A percentile compares a stretch with the other conserved stretches of the same genome.
Evolutionary conservation across 768 basidiomycete genomes (phyloP).

Genomic region (Chiua virens): DNA sequence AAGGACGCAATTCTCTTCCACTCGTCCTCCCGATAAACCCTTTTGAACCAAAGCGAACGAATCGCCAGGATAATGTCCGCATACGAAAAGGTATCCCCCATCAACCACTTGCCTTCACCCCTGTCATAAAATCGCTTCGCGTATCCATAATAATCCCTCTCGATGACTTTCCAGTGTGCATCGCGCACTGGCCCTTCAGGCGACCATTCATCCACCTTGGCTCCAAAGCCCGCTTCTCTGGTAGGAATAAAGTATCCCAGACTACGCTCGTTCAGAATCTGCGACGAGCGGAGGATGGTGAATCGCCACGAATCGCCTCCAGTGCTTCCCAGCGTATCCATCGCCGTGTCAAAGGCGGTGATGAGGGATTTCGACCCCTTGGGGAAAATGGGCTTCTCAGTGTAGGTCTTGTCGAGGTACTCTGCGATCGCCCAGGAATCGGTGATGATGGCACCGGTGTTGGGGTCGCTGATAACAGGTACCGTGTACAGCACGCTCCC

Average conservation of each 20-base stretch:
- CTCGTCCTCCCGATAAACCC: conserved; percentile 23
- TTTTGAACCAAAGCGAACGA: conserved; percentile 16
- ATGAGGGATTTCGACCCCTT: conserved; percentile 23
- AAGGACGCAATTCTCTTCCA: conserved; percentile 27
- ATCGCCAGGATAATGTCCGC: conserved; percentile 29
- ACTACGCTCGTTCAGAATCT: conserved; percentile 36
- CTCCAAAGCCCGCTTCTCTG: conserved; percentile 33
- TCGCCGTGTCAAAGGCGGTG: conserved; percentile 13
- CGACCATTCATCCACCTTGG: conserved; percentile 39
- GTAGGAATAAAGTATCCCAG: conserved; percentile 38
- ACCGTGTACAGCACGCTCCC: conserved; percentile 30
- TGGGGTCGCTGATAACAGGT: conserved; percentile 35
- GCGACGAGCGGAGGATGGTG: conserved; percentile 21
- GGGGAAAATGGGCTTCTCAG: conserved; percentile 31
- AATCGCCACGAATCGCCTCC: conserved; percentile 4
- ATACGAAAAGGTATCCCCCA: conserved; percentile 32
- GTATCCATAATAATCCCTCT: conserved; percentile 11
- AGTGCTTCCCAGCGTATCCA: background rate
- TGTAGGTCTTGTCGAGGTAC: conserved; percentile 38
- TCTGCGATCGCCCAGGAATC: conserved; percentile 34
- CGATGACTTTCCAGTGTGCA: conserved; percentile 25
- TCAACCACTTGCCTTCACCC: conserved; percentile 28
- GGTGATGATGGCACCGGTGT: conserved; percentile 26
- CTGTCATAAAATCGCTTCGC: conserved; percentile 22
- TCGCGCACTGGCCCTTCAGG: conserved; percentile 35